These are phyloP conservation scores for Yamadazyma diddensiae DNA, from an alignment of 1,139 yeast genomes.

Conservation along the genomic window DNA sequence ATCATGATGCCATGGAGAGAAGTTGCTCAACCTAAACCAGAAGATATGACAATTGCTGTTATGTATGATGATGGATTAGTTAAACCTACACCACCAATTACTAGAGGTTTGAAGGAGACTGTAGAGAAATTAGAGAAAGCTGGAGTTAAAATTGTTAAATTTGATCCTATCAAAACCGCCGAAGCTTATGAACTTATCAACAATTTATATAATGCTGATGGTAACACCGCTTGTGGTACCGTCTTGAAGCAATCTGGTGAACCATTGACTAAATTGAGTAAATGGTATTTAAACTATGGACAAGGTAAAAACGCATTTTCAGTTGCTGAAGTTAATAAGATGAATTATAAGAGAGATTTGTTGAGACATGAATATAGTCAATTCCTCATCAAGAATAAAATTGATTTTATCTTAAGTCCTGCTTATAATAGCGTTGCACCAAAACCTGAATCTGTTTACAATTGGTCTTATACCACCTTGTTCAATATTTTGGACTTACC, in stretches of 20 bases:
- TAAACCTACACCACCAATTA: conserved; percentile 55
- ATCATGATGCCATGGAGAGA: conserved; percentile 63
- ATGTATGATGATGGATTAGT: conserved; percentile 39
- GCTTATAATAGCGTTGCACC: conserved; percentile 73
- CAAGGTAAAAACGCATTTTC: conserved; percentile 45
- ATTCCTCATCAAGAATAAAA: conserved; percentile 48
- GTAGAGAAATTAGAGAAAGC: conserved; percentile 26
- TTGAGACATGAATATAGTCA: conserved; percentile 55
- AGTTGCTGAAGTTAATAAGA: conserved; percentile 43
- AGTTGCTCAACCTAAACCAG: conserved; percentile 42
- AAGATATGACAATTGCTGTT: conserved; percentile 33
- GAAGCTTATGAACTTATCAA: conserved; percentile 52
- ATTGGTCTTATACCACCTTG: conserved; percentile 75
- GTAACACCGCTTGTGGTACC: conserved; percentile 49
- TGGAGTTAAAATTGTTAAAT: conserved; percentile 32
- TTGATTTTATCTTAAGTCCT: conserved; percentile 69
- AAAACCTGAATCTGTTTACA: conserved; percentile 56
- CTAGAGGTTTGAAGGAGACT: conserved; percentile 26
- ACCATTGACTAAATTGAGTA: conserved; percentile 57
- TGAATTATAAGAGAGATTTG: conserved; percentile 48
- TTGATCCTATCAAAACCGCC: conserved; percentile 50
- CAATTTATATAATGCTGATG: conserved; percentile 54
- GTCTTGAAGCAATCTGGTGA: conserved; percentile 58
- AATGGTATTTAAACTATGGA: conserved; percentile 58
- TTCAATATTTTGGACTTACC: conserved; percentile 67